Conservation (phyloP, 148 eudicot genomes). For the Gaultheria prostrata region DNA sequence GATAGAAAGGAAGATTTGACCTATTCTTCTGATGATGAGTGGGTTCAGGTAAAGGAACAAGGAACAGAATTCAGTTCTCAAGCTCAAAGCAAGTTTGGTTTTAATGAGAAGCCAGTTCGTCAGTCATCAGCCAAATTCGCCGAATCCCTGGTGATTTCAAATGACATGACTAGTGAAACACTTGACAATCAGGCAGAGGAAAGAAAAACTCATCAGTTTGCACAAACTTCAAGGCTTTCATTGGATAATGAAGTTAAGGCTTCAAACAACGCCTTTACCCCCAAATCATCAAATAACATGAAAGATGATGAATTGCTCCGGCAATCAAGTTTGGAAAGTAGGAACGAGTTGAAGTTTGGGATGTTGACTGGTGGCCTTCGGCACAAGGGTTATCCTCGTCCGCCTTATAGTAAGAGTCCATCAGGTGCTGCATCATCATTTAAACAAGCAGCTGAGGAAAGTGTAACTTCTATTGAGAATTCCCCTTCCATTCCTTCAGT, state of each 20-base stretch:
- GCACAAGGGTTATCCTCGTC: conserved; percentile 42
- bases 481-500: conserved; percentile 22
- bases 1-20: conserved; percentile 11
- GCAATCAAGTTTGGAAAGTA: conserved; percentile 35
- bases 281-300: conserved; percentile 20
- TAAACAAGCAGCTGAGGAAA: conserved; percentile 21
- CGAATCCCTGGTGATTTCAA: conserved; percentile 24
- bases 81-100: conserved; percentile 18
- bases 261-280: conserved; percentile 6
- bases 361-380: conserved; percentile 65
- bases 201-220: conserved; percentile 20
- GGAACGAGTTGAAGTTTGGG: conserved; percentile 46
- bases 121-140: conserved; percentile 16
- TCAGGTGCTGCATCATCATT: conserved; percentile 30
- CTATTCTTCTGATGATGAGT: conserved; percentile 28
- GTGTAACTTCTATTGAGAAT: conserved; percentile 18
- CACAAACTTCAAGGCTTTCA: conserved; percentile 22
- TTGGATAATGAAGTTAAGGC: conserved; percentile 10
- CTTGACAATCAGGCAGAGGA: conserved; percentile 18
- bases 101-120: conserved; percentile 17
- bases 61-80: conserved; percentile 19
- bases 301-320: conserved; percentile 27
- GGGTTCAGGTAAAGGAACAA: conserved; percentile 19
- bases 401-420: conserved; percentile 36
- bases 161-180: conserved; percentile 19